Conservation (phyloP, 164 flowering plant species). For the Annona cherimola region DNA sequence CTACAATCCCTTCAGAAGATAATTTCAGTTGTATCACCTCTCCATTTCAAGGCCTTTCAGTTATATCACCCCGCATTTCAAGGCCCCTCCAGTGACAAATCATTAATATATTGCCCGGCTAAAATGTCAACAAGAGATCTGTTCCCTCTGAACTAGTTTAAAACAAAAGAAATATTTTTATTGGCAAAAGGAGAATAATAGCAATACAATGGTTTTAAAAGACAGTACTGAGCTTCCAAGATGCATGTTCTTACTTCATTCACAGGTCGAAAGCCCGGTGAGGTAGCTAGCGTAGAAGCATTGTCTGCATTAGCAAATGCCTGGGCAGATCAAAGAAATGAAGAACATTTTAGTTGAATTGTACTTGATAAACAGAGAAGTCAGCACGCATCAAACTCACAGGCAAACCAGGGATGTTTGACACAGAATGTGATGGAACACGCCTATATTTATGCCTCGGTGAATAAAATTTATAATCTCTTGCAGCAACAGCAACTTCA, state of each 20-base stretch:
- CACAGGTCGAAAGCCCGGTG: slow-evolving; percentile 47
- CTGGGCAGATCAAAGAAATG: slow-evolving; percentile 30
- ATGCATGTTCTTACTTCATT: slow-evolving; percentile 37
- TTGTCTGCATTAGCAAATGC: slow-evolving; percentile 48
- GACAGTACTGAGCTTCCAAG: neutral
- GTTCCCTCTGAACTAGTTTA: neutral
- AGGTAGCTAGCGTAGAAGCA: slow-evolving; percentile 40
- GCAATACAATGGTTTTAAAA: neutral
- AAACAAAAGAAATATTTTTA: neutral
- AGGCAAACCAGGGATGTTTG: slow-evolving; percentile 54
- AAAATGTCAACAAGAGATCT: neutral
- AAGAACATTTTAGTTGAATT: slow-evolving; percentile 3
- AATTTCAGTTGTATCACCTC: neutral
- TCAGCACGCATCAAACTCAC: slow-evolving; percentile 38
- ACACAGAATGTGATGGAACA: slow-evolving; percentile 43
- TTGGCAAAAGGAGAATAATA: neutral
- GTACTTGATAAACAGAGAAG: slow-evolving; percentile 1
- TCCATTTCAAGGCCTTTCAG: neutral
- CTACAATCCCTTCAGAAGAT: neutral
- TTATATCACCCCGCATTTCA: neutral
- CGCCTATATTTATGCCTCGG: slow-evolving; percentile 94
- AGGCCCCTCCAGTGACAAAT: neutral
- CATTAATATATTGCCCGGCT: neutral
- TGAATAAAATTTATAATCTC: slow-evolving; percentile 85
- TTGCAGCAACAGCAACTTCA: slow-evolving; percentile 71